phyloP scores from a whole-genome alignment of 2,329 filamentous ascomycete species.

The Hymenoscyphus linearis region DNA sequence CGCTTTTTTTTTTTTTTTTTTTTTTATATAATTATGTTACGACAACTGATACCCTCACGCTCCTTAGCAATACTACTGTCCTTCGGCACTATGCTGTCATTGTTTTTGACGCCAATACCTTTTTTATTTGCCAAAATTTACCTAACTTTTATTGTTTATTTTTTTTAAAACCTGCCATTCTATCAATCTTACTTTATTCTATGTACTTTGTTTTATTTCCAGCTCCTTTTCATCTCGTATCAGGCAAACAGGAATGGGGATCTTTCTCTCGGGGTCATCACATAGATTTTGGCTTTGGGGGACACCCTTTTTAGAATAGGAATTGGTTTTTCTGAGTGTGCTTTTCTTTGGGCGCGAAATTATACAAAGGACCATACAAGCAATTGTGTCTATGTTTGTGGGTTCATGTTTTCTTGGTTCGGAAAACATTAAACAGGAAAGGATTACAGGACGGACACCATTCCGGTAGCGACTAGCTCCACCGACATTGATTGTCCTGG shows the following conservation, averaged over 20 bases:
- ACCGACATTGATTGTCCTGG: neutral
- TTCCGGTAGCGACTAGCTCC: neutral
- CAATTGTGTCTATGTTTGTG: slow-evolving; percentile 5
- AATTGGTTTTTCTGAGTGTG: neutral
- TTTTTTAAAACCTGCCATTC: slow-evolving; percentile 7
- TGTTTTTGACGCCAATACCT: neutral
- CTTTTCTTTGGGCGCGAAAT: neutral
- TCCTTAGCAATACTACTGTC: slow-evolving; percentile 21
- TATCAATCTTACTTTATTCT: slow-evolving; percentile 2
- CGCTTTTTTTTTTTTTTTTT: neutral
- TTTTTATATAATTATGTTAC: neutral
- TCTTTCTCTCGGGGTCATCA: neutral
- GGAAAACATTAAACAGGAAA: neutral
- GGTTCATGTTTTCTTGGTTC: neutral
- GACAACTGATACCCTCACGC: slow-evolving; percentile 20
- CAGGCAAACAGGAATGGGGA: neutral
- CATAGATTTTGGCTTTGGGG: neutral
- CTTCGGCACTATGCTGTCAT: neutral
- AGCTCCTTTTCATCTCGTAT: slow-evolving; percentile 1
- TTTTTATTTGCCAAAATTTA: neutral
- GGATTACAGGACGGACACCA: neutral
- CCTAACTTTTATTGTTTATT: slow-evolving; percentile 5
- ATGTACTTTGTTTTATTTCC: slow-evolving; percentile 10
- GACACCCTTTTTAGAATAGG: slow-evolving; percentile 3
- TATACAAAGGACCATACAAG: slow-evolving; percentile 1